Evolutionary conservation across 441 rosid genomes (phyloP).

Genomic region (Erysimum pusillum): DNA sequence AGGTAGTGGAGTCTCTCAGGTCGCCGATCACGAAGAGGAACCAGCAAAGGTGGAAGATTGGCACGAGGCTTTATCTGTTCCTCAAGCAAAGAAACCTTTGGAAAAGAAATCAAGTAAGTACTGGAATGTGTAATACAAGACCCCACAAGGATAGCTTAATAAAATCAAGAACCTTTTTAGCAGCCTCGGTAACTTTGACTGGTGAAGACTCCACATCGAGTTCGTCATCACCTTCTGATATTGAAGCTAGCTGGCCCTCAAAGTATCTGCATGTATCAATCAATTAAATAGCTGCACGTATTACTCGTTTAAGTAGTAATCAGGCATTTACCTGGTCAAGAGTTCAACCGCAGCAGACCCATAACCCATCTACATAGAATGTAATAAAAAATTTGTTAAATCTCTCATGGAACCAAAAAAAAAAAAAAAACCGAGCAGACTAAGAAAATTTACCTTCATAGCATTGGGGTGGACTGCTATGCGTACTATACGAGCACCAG

Average conservation of each 20-base stretch:
- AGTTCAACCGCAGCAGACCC: constrained; percentile 96
- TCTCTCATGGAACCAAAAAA: constrained; percentile 61
- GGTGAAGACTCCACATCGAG: constrained; percentile 57
- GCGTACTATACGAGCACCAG: constrained; percentile 97
- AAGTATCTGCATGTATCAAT: constrained; percentile 66
- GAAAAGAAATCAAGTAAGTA: constrained; percentile 26
- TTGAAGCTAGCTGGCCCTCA: constrained; percentile 87
- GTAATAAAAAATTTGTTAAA: constrained; percentile 37
- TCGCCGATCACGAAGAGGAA: constrained; percentile 78
- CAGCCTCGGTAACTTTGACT: constrained; percentile 76
- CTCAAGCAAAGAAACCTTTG: constrained; percentile 86
- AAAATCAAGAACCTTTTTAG: constrained; percentile 72
- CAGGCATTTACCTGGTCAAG: constrained; percentile 68
- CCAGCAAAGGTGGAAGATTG: constrained; percentile 90
- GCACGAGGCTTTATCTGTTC: constrained; percentile 86
- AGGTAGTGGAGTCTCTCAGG: constrained; percentile 95
- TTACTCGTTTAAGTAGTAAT: background rate
- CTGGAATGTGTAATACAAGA: constrained; percentile 10
- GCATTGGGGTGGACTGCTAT: constrained; percentile 99
- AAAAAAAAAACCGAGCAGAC: constrained; percentile 46
- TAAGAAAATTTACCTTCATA: constrained; percentile 72
- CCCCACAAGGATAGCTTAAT: constrained; percentile 20
- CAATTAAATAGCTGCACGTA: constrained; percentile 5
- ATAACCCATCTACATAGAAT: constrained; percentile 86
- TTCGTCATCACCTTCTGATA: constrained; percentile 80